Conservation (phyloP, 225 moss, liverwort and hornwort genomes). For the Bryum argenteum region DNA sequence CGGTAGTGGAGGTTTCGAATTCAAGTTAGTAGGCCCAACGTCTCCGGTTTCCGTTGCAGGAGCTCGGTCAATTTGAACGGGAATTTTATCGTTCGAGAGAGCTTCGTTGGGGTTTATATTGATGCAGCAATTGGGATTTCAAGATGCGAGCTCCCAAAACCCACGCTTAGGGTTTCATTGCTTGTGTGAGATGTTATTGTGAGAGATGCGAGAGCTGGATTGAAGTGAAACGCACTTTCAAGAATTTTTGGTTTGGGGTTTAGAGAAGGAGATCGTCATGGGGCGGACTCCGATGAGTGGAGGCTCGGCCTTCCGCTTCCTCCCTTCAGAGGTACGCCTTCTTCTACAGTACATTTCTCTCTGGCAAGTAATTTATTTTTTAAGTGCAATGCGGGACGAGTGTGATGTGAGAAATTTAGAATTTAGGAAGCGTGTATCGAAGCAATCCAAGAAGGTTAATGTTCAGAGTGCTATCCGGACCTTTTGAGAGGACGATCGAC, state of each 20-base stretch:
- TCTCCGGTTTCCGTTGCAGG: not conserved
- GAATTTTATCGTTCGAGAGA: not conserved
- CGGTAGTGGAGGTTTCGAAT: not conserved
- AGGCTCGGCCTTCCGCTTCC: constrained; percentile 66
- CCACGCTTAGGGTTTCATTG: constrained; percentile 21
- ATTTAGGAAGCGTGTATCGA: not conserved
- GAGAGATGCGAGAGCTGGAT: constrained; percentile 17
- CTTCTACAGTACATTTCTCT: not conserved
- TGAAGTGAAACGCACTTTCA: constrained; percentile 6
- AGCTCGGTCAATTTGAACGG: not conserved
- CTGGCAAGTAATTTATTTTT: not conserved
- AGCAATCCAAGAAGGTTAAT: not conserved
- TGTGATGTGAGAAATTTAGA: constrained; percentile 5
- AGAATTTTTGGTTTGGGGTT: constrained; percentile 20
- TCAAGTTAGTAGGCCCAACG: not conserved
- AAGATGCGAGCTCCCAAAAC: constrained; percentile 6
- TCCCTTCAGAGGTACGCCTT: constrained; percentile 48
- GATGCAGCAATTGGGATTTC: constrained; percentile 15
- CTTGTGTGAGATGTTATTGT: not conserved
- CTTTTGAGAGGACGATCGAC: no score
- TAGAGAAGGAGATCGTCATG: constrained; percentile 36
- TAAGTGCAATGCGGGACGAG: constrained; percentile 3
- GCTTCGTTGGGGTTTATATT: not conserved
- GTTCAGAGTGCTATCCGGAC: no score
- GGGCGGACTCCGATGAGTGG: constrained; percentile 61